A percentile compares a stretch with the other conserved stretches of the same genome.
Conservation (phyloP, 2,329 filamentous ascomycete species). For the Metarhizium anisopliae region DNA sequence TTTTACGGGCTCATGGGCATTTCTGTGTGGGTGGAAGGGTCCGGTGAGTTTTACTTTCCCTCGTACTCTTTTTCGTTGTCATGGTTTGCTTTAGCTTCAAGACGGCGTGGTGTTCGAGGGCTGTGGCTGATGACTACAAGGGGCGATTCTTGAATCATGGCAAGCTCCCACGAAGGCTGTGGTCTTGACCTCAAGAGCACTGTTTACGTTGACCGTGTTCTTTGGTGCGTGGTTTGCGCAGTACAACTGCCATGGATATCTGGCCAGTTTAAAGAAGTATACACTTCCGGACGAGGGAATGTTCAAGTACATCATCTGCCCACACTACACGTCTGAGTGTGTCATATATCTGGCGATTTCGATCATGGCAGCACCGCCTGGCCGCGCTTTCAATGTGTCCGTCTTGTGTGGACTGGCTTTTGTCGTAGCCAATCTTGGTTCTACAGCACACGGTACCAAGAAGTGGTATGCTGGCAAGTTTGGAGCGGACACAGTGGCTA, state of each 20-base stretch:
- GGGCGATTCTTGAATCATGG: constrained; percentile 25
- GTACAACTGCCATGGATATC: constrained; percentile 61
- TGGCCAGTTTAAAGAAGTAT: constrained; percentile 70
- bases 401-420: constrained; percentile 63
- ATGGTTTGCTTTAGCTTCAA: neutral
- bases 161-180: constrained; percentile 10
- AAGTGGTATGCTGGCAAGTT: constrained; percentile 74
- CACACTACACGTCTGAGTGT: constrained; percentile 89
- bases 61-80: neutral
- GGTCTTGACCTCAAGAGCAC: constrained; percentile 16
- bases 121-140: constrained; percentile 11
- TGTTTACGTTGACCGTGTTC: constrained; percentile 53
- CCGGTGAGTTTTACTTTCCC: constrained; percentile 39
- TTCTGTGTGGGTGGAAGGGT: constrained; percentile 77
- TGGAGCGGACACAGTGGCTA: constrained; percentile 51
- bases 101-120: neutral
- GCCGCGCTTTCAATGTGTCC: constrained; percentile 60
- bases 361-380: constrained; percentile 61
- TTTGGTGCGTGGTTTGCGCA: constrained; percentile 63
- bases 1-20: constrained; percentile 71
- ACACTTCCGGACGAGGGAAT: constrained; percentile 65
- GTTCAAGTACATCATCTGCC: constrained; percentile 68
- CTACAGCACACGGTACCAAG: constrained; percentile 70
- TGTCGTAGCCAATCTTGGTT: constrained; percentile 68
- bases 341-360: constrained; percentile 74